Conservation (phyloP, 2,329 filamentous ascomycete genomes). For the Pseudomassariella vexata region DNA sequence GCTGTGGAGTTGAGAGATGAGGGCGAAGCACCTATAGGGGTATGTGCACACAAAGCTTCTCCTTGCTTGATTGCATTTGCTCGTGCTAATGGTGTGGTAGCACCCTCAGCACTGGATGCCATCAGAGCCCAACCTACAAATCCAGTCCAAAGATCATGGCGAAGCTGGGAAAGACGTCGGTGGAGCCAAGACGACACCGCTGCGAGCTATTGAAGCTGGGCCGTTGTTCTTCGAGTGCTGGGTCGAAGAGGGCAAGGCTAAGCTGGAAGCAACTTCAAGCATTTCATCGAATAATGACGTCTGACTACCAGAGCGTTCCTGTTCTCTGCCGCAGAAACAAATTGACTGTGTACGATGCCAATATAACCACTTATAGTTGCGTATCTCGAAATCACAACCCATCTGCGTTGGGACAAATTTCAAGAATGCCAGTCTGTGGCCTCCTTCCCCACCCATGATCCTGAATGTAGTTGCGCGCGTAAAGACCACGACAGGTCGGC, state of each 20-base stretch:
- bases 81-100: constrained; percentile 23
- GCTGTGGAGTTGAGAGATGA: constrained; percentile 66
- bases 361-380: too few relatives aligned
- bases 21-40: constrained; percentile 50
- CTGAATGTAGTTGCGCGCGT: too few relatives aligned
- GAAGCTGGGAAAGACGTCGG: constrained; percentile 27
- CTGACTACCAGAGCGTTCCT: too few relatives aligned
- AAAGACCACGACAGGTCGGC: too few relatives aligned
- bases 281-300: too few relatives aligned
- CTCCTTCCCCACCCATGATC: too few relatives aligned
- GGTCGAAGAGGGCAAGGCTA: constrained; percentile 51
- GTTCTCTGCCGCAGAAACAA: too few relatives aligned
- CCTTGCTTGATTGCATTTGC: neutral
- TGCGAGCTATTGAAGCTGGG: constrained; percentile 50
- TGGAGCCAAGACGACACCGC: constrained; percentile 37
- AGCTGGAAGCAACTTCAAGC: constrained; percentile 20
- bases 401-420: too few relatives aligned
- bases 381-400: too few relatives aligned
- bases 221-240: constrained; percentile 62
- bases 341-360: too few relatives aligned
- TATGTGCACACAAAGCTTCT: constrained; percentile 26
- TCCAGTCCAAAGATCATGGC: constrained; percentile 24
- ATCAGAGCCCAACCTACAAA: constrained; percentile 41
- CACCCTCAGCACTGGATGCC: constrained; percentile 59
- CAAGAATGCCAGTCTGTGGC: too few relatives aligned